These are phyloP conservation scores for Cyclotella sp. DNA, from an alignment of 108 stramenopile genomes.

Conservation along the genomic window DNA sequence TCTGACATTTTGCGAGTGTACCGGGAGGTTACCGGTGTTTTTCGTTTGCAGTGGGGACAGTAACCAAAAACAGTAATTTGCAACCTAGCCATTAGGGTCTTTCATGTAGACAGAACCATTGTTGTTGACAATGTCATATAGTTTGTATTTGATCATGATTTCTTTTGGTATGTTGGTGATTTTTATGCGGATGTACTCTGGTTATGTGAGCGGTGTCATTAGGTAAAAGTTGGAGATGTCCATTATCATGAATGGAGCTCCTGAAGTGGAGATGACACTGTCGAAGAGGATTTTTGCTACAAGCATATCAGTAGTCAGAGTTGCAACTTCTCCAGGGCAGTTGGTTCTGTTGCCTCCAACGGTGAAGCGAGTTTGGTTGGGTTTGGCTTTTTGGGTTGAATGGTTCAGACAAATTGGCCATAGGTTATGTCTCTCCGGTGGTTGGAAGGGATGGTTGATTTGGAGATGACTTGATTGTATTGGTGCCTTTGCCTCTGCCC, in stretches of 20 bases:
- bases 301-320: background rate
- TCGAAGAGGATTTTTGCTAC: background rate
- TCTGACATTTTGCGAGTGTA: no score
- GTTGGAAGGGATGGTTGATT: background rate
- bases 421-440: background rate
- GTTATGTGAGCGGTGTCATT: background rate
- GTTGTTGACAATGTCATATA: background rate
- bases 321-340: background rate
- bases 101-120: background rate
- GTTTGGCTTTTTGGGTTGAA: background rate
- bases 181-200: background rate
- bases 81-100: no score
- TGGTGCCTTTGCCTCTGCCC: background rate
- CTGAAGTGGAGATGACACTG: constrained; percentile 1
- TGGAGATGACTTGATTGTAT: background rate
- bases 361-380: background rate
- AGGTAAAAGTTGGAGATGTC: background rate
- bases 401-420: background rate
- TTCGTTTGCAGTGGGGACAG: no score
- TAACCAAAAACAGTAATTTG: no score
- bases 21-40: no score
- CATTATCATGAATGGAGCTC: background rate
- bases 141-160: background rate
- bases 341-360: background rate
- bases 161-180: background rate